Percentiles rank a stretch among this genome's conserved stretches.
Conservation (phyloP, 495 filamentous ascomycete genomes). For the Aspergillus incahuasiensis region DNA sequence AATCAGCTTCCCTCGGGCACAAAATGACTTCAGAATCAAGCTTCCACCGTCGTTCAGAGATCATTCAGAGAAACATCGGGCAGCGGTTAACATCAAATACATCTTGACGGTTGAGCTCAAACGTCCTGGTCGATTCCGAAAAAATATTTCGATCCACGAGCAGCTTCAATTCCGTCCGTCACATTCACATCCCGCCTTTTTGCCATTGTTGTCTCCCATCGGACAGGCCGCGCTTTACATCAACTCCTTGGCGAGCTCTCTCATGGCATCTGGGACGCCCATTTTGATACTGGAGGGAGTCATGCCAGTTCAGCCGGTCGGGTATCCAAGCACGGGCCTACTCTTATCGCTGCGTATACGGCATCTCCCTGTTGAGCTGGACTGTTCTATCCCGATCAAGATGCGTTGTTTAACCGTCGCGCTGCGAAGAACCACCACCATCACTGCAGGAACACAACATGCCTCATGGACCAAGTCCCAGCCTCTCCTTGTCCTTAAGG, state of each 20-base stretch:
- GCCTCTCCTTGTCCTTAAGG: no score
- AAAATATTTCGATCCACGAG: neutral
- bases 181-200: neutral
- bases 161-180: neutral
- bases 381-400: neutral
- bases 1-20: neutral
- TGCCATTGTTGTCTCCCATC: neutral
- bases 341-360: neutral
- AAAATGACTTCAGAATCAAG: neutral
- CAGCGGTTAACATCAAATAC: neutral
- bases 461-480: no score
- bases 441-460: no score
- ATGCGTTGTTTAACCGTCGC: no score
- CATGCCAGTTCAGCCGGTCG: neutral
- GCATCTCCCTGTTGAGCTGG: neutral
- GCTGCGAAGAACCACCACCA: no score
- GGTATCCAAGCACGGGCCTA: neutral
- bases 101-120: neutral
- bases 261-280: neutral
- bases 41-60: neutral
- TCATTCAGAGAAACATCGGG: neutral
- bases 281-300: neutral
- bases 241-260: neutral
- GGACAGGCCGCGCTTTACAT: neutral
- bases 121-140: neutral